Percentiles rank a stretch among this genome's conserved stretches.
phyloP scores from a whole-genome alignment of 805 yeast genomes.

The Saccharomycopsis sp. region DNA sequence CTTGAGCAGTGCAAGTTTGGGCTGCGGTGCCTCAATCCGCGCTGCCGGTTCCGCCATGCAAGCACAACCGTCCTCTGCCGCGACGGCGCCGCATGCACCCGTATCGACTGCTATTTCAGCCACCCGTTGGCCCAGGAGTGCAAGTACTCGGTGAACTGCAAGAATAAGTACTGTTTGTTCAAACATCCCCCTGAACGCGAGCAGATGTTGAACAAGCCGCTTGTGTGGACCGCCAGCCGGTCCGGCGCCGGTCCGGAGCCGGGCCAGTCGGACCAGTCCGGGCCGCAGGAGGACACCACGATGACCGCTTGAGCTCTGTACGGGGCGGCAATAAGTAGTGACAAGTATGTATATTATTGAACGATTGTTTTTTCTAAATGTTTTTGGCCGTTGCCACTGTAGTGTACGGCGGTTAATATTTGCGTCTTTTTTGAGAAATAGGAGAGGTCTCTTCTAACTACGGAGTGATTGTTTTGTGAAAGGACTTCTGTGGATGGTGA shows the following conservation, averaged over 20 bases:
- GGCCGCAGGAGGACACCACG: conserved; percentile 31
- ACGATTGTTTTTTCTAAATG: too few species aligned
- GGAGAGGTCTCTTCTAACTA: too few species aligned
- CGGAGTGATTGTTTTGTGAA: too few species aligned
- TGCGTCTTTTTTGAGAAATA: too few species aligned
- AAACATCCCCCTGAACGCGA: conserved; percentile 78
- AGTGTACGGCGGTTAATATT: too few species aligned
- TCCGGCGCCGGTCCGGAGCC: too few species aligned
- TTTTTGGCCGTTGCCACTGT: too few species aligned
- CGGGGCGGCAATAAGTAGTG: too few species aligned
- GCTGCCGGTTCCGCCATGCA: conserved; percentile 84
- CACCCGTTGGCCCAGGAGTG: conserved; percentile 80
- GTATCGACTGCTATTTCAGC: conserved; percentile 74
- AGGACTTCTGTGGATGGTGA: too few species aligned
- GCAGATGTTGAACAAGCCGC: conserved; percentile 25
- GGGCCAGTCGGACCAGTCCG: too few species aligned
- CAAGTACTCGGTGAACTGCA: conserved; percentile 72
- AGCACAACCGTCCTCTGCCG: conserved; percentile 67
- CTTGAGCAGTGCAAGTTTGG: conserved; percentile 84
- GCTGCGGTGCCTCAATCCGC: conserved; percentile 62
- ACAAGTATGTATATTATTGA: too few species aligned
- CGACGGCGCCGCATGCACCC: conserved; percentile 69
- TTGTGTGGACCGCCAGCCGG: conserved; percentile 33
- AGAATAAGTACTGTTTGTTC: conserved; percentile 62
- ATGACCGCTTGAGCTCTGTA: conserved; percentile 17